These are phyloP conservation scores for Cyclotella atomus DNA, from an alignment of 108 stramenopile species.

Conservation along the genomic window DNA sequence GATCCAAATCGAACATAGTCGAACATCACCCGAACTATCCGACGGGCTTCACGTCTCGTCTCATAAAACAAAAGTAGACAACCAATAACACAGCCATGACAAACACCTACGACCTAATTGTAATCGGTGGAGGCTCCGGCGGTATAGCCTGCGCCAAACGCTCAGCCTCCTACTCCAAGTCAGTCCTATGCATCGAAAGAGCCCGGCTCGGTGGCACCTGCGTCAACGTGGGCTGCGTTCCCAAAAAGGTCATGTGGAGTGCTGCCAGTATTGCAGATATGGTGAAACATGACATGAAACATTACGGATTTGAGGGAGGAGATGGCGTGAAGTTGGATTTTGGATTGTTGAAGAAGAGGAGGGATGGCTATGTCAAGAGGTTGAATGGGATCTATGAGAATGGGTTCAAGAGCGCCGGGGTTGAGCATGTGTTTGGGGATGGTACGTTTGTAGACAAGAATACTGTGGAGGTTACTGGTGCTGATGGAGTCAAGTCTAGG, in stretches of 20 bases:
- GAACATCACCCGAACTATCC: too few relatives aligned
- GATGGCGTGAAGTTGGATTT: slow-evolving; percentile 67
- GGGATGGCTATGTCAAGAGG: slow-evolving; percentile 86
- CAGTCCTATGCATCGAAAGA: slow-evolving; percentile 44
- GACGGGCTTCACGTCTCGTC: too few relatives aligned
- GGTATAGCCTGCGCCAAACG: slow-evolving; percentile 61
- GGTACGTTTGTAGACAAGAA: slow-evolving; percentile 59
- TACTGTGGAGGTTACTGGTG: slow-evolving; percentile 52
- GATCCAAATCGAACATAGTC: too few relatives aligned
- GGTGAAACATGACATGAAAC: slow-evolving; percentile 64
- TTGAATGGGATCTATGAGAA: slow-evolving; percentile 89
- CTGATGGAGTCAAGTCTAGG: slow-evolving; percentile 24
- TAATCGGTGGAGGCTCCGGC: slow-evolving; percentile 65
- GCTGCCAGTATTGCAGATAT: slow-evolving; percentile 73
- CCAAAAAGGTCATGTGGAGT: slow-evolving; percentile 96
- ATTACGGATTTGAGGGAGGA: slow-evolving; percentile 48
- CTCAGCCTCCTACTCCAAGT: slow-evolving; percentile 25
- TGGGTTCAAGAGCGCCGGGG: slow-evolving; percentile 64
- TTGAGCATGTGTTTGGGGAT: slow-evolving; percentile 60
- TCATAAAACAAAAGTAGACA: not conserved
- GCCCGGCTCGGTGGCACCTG: slow-evolving; percentile 92
- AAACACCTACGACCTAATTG: slow-evolving; percentile 71
- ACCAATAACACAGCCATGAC: slow-evolving; percentile 10
- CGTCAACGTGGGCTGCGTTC: slow-evolving; percentile 99
- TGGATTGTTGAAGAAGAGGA: slow-evolving; percentile 72